phyloP scores from a whole-genome alignment of 2,329 filamentous ascomycete species.

The Trichophyton equinum region DNA sequence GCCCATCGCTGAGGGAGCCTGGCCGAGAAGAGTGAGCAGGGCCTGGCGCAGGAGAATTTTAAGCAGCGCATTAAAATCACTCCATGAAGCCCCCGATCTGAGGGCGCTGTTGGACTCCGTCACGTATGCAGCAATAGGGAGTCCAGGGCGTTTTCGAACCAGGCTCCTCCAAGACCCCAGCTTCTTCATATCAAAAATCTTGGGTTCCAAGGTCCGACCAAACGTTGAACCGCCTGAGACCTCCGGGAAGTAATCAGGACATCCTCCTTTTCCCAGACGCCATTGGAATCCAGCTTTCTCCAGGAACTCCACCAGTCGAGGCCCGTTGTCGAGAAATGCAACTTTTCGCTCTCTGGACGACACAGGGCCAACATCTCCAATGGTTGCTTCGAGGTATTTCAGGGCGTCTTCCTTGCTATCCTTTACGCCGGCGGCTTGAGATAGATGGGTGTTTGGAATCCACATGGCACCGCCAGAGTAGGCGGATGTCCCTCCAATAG shows the following conservation, averaged over 20 bases:
- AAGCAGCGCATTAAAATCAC: neutral
- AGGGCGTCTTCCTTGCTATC: constrained; percentile 17
- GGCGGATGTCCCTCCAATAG: constrained; percentile 25
- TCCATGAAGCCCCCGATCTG: neutral
- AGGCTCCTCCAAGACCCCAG: constrained; percentile 18
- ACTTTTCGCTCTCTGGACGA: constrained; percentile 15
- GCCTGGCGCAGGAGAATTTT: constrained; percentile 6
- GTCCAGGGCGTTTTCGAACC: constrained; percentile 11
- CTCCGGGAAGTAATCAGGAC: constrained; percentile 25
- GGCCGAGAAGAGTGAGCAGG: constrained; percentile 10
- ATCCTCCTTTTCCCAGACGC: constrained; percentile 14
- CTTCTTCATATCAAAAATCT: constrained; percentile 18
- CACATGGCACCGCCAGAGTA: constrained; percentile 27
- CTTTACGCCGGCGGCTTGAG: constrained; percentile 9
- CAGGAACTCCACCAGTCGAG: constrained; percentile 23
- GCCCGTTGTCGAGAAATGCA: constrained; percentile 23
- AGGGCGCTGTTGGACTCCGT: neutral
- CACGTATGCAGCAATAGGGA: constrained; percentile 12
- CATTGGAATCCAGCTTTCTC: constrained; percentile 16
- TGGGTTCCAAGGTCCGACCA: constrained; percentile 20
- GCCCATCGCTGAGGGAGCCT: constrained; percentile 17
- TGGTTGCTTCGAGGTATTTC: constrained; percentile 20
- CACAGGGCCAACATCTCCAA: constrained; percentile 21
- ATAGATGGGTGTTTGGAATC: constrained; percentile 24
- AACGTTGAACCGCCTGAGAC: constrained; percentile 14